A percentile compares a stretch with the other conserved stretches of the same genome.
Evolutionary conservation across 768 basidiomycete species (phyloP).

Genomic region (Xanthoconium stramineum): DNA sequence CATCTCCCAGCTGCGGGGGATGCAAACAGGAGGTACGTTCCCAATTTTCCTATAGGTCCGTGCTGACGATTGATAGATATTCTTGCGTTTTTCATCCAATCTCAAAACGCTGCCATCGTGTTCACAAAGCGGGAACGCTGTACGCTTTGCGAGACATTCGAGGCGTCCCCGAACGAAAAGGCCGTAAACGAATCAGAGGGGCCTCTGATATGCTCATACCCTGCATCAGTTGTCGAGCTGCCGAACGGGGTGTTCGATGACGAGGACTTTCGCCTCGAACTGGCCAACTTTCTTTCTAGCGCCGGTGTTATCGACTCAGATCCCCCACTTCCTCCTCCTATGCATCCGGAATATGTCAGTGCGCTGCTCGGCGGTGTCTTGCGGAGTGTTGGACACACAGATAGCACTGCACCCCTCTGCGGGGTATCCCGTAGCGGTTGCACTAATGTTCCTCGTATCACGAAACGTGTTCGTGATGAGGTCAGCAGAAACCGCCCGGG

Average conservation of each 20-base stretch:
- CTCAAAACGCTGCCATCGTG: not conserved
- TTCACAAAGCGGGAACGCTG: no score
- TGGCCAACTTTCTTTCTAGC: not conserved
- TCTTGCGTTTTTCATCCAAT: not conserved
- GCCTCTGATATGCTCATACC: not conserved
- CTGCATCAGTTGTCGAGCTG: not conserved
- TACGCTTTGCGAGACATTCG: no score
- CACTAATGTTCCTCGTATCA: no score
- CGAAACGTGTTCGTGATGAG: no score
- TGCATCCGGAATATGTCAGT: no score
- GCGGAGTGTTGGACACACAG: not conserved
- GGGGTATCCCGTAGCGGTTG: no score
- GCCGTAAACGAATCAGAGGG: no score
- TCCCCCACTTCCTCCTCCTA: not conserved
- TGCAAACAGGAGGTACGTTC: not conserved
- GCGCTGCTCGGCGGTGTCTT: not conserved
- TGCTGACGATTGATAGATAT: not conserved
- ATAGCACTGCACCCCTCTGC: no score
- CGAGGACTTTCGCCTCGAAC: not conserved
- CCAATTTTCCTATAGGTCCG: not conserved
- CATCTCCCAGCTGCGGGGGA: not conserved
- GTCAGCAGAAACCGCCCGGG: no score
- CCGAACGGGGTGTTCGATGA: not conserved
- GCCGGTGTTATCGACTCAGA: not conserved
- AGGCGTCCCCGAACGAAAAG: no score